Evolutionary conservation across 2,329 filamentous ascomycete species (phyloP), one percentile per base, ranked within the genome.

Genomic region (Cercospora sp.): DNA sequence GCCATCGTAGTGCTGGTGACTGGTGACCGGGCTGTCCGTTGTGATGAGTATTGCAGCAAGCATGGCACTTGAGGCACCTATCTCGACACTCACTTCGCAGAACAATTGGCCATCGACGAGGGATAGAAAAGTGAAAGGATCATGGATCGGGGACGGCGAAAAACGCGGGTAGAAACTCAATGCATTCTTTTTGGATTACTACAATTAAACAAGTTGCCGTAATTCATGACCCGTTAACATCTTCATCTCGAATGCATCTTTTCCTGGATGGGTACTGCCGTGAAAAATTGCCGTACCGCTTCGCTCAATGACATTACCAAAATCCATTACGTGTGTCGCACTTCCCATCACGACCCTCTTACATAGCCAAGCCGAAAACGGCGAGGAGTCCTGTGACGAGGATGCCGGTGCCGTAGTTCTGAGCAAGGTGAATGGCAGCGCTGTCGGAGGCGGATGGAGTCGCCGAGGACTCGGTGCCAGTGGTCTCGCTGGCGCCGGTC

Each of bases 341-440:
- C 53, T 26, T 31, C 10, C 53, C 53, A 16, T 10, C 20, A 28
- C n/a, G 18, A 40, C 23, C 18, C 48, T 57, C 48, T 74, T 86
- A 90, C 77, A 90, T 78, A 69, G 87, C 80, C 69, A 89, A 77
- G 70, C 86, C 86, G 74, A 89, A 86, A 64, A 86, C 78, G 61
- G 84, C 83, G 66, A 87, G 79, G 70, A 89, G 78, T 74, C 84
- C 84, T 68, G 83, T 83, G 60, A 83, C 84, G 65, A 78, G 59
- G 66, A 76, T 68, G 64, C 82, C 82, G 64, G 84, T 85, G 61
- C 85, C 84, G 75, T 85, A 85, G 70, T 84, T 81, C 74, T 82
- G 81, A 60, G 78, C 80, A 72, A 82, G 73, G 72, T 77, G 78
- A 71, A 84, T 68, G 68, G 82, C 84, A 69, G 79, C 78, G 48